A percentile compares a stretch with the other conserved stretches of the same genome.
Evolutionary conservation across 805 yeast species (phyloP).

Genomic region (Sugiyamaella boreocaroliniensis): DNA sequence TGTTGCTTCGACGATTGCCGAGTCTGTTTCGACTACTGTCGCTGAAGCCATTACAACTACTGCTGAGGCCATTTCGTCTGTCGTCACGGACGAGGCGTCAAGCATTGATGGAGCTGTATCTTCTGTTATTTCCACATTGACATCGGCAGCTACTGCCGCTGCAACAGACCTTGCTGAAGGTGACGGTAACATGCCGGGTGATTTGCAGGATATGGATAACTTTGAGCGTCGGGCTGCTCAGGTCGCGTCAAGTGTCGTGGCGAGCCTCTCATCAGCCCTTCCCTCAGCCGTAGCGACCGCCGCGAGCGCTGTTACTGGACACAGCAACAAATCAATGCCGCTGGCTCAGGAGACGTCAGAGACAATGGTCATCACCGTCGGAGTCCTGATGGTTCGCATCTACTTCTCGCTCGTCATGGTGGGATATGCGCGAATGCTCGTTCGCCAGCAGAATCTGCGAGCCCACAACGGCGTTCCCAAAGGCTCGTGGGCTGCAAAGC

Average conservation of each 20-base stretch:
- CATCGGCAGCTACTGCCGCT: constrained; percentile 4
- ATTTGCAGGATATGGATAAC: background rate
- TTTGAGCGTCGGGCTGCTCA: background rate
- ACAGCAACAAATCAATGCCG: constrained; percentile 19
- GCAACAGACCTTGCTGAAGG: background rate
- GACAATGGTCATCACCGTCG: constrained; percentile 44
- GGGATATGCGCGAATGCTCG: constrained; percentile 49
- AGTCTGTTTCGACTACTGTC: background rate
- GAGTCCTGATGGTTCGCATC: constrained; percentile 40
- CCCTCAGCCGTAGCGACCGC: constrained; percentile 6
- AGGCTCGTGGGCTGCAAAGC: constrained; percentile 26
- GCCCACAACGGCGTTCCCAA: constrained; percentile 31
- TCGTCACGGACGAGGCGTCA: background rate
- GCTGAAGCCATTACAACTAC: constrained; percentile 1
- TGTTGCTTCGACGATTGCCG: background rate
- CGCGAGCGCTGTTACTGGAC: constrained; percentile 1
- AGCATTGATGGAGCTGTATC: background rate
- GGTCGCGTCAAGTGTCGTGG: background rate
- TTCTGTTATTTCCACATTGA: constrained; percentile 2
- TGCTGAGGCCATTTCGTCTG: background rate
- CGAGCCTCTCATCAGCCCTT: too few relatives aligned
- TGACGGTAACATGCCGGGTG: background rate
- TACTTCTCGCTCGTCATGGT: constrained; percentile 51
- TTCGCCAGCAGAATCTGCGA: constrained; percentile 36
- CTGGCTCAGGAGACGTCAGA: constrained; percentile 33